Conservation (phyloP, 352 stramenopile genomes). For the Lagenidium sp. region DNA sequence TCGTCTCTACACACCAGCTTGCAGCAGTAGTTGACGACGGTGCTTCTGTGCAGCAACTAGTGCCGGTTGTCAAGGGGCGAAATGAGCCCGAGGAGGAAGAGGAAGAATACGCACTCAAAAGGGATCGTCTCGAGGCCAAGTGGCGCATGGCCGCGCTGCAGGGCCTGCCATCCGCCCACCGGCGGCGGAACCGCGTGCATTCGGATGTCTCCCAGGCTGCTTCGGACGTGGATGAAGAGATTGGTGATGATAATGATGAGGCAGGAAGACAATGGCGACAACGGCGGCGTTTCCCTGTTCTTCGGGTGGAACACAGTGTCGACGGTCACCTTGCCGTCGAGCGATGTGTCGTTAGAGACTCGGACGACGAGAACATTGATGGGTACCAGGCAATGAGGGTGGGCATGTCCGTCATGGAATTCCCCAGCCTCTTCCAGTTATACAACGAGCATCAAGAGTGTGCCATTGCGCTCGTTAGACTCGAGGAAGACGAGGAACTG, state of each 20-base stretch:
- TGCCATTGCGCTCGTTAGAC: constrained; percentile 50
- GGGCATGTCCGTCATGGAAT: constrained; percentile 51
- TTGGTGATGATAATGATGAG: constrained; percentile 1
- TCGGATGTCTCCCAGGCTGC: no score
- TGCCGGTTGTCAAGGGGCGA: constrained; percentile 15
- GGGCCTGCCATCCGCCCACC: constrained; percentile 2
- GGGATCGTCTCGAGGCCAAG: constrained; percentile 39
- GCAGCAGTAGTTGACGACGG: not conserved
- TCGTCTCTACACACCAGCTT: not conserved
- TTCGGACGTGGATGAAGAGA: constrained; percentile 13
- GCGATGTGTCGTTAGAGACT: constrained; percentile 60
- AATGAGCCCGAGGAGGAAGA: constrained; percentile 27
- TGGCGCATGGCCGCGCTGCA: constrained; percentile 44
- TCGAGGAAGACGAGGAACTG: constrained; percentile 73
- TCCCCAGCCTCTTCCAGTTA: constrained; percentile 54
- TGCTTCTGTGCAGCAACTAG: constrained; percentile 22
- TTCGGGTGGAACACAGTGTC: constrained; percentile 37
- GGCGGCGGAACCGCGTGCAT: not conserved
- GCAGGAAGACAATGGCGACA: constrained; percentile 2
- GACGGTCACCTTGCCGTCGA: constrained; percentile 40
- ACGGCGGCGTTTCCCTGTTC: constrained; percentile 18
- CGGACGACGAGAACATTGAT: constrained; percentile 56
- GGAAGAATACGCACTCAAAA: constrained; percentile 30
- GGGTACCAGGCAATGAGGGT: constrained; percentile 55
- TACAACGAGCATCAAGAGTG: constrained; percentile 69